Percentiles rank a stretch among this genome's conserved stretches.
Conservation (phyloP, 495 filamentous ascomycete genomes). For the Penicillium pulvis region DNA sequence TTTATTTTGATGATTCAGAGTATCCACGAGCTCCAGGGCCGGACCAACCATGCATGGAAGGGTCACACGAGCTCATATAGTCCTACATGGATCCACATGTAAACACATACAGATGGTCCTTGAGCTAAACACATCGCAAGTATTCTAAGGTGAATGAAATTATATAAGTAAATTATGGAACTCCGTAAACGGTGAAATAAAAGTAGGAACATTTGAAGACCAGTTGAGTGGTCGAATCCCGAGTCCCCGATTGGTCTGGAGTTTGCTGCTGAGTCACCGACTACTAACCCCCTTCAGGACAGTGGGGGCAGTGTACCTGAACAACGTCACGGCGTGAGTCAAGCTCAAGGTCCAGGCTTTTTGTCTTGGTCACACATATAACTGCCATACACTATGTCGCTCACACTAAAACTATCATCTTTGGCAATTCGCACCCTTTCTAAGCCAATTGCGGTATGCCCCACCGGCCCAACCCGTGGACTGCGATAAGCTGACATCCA, state of each 20-base stretch:
- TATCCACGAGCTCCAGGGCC: too few species aligned
- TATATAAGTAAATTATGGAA: too few species aligned
- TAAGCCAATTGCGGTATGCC: constrained; percentile 70
- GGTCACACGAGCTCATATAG: too few species aligned
- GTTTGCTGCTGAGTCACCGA: not conserved
- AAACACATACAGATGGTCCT: not conserved
- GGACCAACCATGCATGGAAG: too few species aligned
- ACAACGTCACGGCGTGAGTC: constrained; percentile 15
- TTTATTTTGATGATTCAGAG: too few species aligned
- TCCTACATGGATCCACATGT: too few species aligned
- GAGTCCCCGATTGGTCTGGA: not conserved
- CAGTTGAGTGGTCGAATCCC: not conserved
- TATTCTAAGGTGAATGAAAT: too few species aligned
- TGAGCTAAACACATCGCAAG: not conserved
- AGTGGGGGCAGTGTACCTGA: constrained; percentile 3
- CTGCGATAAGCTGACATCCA: constrained; percentile 38
- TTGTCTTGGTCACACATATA: constrained; percentile 4
- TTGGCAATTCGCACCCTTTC: constrained; percentile 69
- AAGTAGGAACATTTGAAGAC: too few species aligned
- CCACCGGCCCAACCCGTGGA: constrained; percentile 43
- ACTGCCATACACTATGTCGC: constrained; percentile 34
- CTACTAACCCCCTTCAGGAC: not conserved
- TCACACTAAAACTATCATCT: constrained; percentile 71
- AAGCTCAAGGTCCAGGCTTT: constrained; percentile 12
- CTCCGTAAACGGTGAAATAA: too few species aligned